Evolutionary conservation across 176 grass and related monocot species (phyloP).

Genomic region (Musa schizocarpa): DNA sequence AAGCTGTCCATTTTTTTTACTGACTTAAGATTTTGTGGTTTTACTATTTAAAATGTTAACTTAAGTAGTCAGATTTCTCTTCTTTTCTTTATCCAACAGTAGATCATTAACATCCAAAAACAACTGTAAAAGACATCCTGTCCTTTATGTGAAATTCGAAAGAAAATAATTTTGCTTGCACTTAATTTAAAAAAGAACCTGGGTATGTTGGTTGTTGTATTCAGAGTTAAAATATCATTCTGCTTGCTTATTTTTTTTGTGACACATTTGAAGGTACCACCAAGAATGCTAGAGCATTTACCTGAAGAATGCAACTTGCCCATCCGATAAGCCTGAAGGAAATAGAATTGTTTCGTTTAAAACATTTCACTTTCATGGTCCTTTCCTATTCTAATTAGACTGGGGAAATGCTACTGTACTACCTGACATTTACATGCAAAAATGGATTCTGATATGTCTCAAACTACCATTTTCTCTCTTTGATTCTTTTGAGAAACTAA

Average conservation of each 20-base stretch:
- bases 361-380: too few species aligned
- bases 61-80: background rate
- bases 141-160: background rate
- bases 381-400: too few species aligned
- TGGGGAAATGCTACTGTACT: background rate
- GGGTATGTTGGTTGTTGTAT: too few species aligned
- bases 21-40: background rate
- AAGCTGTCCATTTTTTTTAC: background rate
- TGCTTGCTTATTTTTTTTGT: too few species aligned
- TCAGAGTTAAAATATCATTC: too few species aligned
- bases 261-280: too few species aligned
- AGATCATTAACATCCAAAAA: background rate
- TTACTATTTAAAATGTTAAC: background rate
- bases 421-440: background rate
- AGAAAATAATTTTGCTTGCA: too few species aligned
- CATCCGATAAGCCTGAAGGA: too few species aligned
- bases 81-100: background rate
- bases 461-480: slow-evolving; percentile 1
- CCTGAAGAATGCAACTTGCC: too few species aligned
- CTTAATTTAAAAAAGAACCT: too few species aligned
- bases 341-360: too few species aligned
- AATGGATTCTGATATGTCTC: background rate
- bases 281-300: too few species aligned
- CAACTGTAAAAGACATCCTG: background rate
- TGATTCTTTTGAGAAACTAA: background rate